A percentile compares a stretch with the other conserved stretches of the same genome.
phyloP scores from a whole-genome alignment of 2,329 filamentous ascomycete species.

The Magnaporthales sp. region DNA sequence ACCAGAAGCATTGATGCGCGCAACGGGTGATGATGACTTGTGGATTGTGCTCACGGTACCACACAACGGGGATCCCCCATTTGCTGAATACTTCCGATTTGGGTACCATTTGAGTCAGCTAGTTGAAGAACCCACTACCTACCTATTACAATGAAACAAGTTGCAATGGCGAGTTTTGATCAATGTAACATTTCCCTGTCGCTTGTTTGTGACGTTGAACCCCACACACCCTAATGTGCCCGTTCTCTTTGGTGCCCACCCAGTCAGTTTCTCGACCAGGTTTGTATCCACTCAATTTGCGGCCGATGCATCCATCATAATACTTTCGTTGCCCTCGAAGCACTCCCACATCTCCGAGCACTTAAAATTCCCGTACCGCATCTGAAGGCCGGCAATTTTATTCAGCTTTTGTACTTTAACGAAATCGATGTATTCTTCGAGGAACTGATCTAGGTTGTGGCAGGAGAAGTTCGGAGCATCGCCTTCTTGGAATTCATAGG shows the following conservation, averaged over 20 bases:
- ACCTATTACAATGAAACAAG: not conserved
- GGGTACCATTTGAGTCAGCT: not conserved
- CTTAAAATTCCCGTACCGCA: not conserved
- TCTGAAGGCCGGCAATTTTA: not conserved
- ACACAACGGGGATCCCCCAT: not conserved
- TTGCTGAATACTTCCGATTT: not conserved
- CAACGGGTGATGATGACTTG: too few relatives aligned
- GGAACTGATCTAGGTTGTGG: not conserved
- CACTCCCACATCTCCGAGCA: not conserved
- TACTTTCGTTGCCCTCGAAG: constrained; percentile 1
- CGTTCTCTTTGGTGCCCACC: constrained; percentile 1
- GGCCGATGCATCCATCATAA: constrained; percentile 1
- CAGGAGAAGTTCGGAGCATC: not conserved
- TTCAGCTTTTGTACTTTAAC: not conserved
- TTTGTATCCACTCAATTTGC: not conserved
- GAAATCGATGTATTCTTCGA: not conserved
- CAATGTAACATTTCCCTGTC: not conserved
- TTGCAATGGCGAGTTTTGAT: not conserved
- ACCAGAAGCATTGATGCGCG: too few relatives aligned
- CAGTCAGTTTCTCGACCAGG: constrained; percentile 1
- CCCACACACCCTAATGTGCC: not conserved
- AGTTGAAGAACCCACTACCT: not conserved
- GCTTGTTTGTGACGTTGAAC: not conserved
- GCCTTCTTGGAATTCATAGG: constrained; percentile 3
- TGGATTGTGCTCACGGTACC: too few relatives aligned